Evolutionary conservation across 305 asterid species (phyloP), one percentile per base, ranked within the genome.

Genomic region (Plantago rigida): DNA sequence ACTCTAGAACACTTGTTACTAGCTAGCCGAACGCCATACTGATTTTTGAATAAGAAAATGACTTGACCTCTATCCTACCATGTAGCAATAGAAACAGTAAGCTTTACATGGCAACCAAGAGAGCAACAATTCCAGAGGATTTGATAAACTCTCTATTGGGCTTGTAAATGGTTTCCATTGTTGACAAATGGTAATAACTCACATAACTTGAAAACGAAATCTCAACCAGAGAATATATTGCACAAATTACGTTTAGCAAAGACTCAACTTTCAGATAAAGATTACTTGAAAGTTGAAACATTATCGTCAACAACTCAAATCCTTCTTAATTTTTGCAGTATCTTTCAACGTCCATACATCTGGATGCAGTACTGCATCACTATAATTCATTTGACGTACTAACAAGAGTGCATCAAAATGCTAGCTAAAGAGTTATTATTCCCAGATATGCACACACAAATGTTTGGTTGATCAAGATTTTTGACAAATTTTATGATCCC

Each of bases 251-350:
- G 9, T 1, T 53, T 53, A 12, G 59, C 59, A 53, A 24, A 28
- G 42, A 53, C 59, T 52, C 58, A 52, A 52, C 41, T 53, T 52
- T 53, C 44, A 53, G 42, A 28, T 5, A 28, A 53, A 53, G 55
- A 19, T 9, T 9, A 4, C 42, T 53, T 24, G 24, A 22, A 22
- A 22, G 24, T 52, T 24, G 41, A 12, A n/a, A 24, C 9, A 34
- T 3, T 34, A 34, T 34, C 42, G 3, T 36, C 42, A 36, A 36
- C 9, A 36, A 36, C 42, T 1, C 42, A 7, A 36, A 36, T 36
- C 42, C 42, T 36, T 9, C 39, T 31, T 31, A 31, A 6, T 6
- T 1, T 36, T 36, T 36, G 42, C 42, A 36, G 42, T 6, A 36
- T 36, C 42, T 4, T 36, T 36, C 2, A 36, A 9, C 2, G 26